phyloP scores from a whole-genome alignment of 208 protist species.

The Acanthamoeba lugdunensis region DNA sequence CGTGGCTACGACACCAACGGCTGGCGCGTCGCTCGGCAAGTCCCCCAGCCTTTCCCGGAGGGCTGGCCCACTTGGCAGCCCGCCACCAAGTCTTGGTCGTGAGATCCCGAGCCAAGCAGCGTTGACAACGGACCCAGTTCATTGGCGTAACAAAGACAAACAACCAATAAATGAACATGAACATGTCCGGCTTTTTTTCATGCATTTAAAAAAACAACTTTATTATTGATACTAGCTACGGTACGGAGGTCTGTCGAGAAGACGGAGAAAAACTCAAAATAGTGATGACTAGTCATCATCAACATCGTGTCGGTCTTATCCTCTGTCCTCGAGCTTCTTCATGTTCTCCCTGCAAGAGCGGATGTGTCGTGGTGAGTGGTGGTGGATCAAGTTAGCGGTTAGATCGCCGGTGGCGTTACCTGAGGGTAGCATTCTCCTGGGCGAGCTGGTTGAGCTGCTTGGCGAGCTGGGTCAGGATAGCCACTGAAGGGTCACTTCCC shows the following conservation, averaged over 20 bases:
- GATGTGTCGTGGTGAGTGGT: too few relatives aligned
- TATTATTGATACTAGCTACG: too few relatives aligned
- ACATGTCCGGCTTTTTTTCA: too few relatives aligned
- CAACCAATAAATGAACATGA: too few relatives aligned
- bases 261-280: too few relatives aligned
- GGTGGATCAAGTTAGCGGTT: not conserved
- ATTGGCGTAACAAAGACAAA: too few relatives aligned
- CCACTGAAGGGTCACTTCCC: not conserved
- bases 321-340: slow-evolving; percentile 44
- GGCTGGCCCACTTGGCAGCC: slow-evolving; percentile 19
- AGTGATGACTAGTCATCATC: too few relatives aligned
- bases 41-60: not conserved
- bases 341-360: not conserved
- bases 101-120: too few relatives aligned
- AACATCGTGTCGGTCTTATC: not conserved
- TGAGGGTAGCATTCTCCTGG: slow-evolving; percentile 26
- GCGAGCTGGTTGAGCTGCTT: slow-evolving; percentile 44
- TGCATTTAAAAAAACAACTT: not conserved
- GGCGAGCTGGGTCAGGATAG: slow-evolving; percentile 17
- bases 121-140: too few relatives aligned
- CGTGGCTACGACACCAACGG: slow-evolving; percentile 32
- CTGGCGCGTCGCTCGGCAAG: not conserved
- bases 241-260: too few relatives aligned
- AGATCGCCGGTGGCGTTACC: not conserved
- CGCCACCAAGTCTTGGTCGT: not conserved